phyloP scores from a whole-genome alignment of 1,139 yeast species.

The Blastobotrys capitulatus region DNA sequence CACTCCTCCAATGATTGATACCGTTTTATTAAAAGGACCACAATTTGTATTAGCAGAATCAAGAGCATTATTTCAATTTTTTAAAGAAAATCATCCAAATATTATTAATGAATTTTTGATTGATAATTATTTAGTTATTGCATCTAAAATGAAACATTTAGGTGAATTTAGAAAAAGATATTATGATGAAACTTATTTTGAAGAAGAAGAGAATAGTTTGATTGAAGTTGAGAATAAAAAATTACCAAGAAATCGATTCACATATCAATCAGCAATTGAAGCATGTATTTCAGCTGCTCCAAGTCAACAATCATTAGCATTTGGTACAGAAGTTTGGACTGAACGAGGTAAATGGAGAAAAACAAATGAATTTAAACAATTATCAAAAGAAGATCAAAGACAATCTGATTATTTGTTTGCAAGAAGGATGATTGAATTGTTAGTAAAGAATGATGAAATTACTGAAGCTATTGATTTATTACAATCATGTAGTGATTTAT shows the following conservation, averaged over 20 bases:
- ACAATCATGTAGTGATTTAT: constrained; percentile 59
- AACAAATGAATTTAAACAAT: constrained; percentile 41
- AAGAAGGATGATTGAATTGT: constrained; percentile 50
- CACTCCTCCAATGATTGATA: constrained; percentile 65
- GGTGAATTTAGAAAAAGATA: constrained; percentile 50
- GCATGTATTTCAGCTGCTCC: constrained; percentile 48
- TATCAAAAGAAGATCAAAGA: constrained; percentile 38
- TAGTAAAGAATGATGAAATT: constrained; percentile 47
- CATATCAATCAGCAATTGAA: constrained; percentile 59
- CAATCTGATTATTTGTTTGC: constrained; percentile 66
- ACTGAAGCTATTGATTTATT: constrained; percentile 70
- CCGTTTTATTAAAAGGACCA: constrained; percentile 37
- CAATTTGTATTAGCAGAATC: constrained; percentile 64
- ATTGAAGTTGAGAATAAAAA: constrained; percentile 7
- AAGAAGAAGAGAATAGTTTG: constrained; percentile 20
- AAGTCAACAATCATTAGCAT: constrained; percentile 42
- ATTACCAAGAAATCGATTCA: constrained; percentile 45
- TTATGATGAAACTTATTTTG: constrained; percentile 43
- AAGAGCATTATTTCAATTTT: constrained; percentile 66
- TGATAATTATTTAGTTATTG: constrained; percentile 51
- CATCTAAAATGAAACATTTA: constrained; percentile 44
- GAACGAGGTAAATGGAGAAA: constrained; percentile 74
- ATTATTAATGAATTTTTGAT: constrained; percentile 42
- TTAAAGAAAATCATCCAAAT: constrained; percentile 40
- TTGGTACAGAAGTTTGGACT: constrained; percentile 65